phyloP scores from a whole-genome alignment of 2,329 filamentous ascomycete genomes.

The Sphaerulina musiva region DNA sequence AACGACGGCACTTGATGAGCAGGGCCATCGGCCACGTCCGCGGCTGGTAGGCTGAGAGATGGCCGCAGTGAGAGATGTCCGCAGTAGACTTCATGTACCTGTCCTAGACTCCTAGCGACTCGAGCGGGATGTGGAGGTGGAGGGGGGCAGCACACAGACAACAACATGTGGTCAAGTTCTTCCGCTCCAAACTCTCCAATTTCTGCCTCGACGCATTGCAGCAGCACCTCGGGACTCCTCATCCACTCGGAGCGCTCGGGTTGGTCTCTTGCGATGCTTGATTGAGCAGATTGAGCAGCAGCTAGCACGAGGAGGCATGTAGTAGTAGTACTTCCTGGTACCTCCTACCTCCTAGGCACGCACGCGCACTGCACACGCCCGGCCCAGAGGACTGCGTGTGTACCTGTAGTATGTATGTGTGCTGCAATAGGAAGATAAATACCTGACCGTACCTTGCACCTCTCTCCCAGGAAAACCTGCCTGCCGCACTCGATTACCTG shows the following conservation, averaged over 20 bases:
- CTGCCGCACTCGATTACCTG: slow-evolving; percentile 1
- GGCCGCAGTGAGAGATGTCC: too few relatives aligned
- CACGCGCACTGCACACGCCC: background rate
- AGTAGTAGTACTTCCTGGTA: too few relatives aligned
- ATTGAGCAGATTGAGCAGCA: background rate
- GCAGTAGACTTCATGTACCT: too few relatives aligned
- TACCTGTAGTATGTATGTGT: too few relatives aligned
- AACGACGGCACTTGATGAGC: too few relatives aligned
- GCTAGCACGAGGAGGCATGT: background rate
- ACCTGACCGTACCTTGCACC: background rate
- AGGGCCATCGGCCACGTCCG: too few relatives aligned
- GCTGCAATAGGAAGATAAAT: too few relatives aligned
- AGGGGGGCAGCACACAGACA: slow-evolving; percentile 3
- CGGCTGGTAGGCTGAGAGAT: too few relatives aligned
- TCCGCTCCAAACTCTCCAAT: slow-evolving; percentile 6
- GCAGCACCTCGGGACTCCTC: slow-evolving; percentile 3
- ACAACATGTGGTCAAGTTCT: background rate
- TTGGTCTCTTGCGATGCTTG: background rate
- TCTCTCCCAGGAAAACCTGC: background rate
- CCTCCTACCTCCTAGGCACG: background rate
- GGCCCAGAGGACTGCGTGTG: background rate
- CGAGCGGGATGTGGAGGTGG: slow-evolving; percentile 10
- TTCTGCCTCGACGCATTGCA: background rate
- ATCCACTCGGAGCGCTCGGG: slow-evolving; percentile 3
- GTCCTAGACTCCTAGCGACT: too few relatives aligned